Conservation (phyloP, 1,284 basidiomycete genomes). For the Cutaneotrichosporon spelunceum region DNA sequence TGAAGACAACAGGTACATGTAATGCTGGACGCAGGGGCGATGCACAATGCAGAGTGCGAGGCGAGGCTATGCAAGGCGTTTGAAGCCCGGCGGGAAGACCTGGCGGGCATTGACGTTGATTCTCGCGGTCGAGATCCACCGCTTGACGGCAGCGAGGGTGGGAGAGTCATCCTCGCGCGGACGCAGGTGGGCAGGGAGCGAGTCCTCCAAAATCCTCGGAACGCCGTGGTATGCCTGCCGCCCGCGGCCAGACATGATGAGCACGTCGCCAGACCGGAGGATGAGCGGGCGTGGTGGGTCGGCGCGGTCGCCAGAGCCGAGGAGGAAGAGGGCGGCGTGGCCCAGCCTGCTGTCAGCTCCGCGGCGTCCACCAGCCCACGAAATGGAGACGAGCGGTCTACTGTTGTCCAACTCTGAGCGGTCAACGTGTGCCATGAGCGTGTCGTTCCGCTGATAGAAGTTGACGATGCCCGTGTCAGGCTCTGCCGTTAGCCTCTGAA, state of each 20-base stretch:
- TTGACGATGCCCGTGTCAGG: conserved; percentile 93
- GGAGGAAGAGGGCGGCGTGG: conserved; percentile 78
- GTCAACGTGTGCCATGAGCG: conserved; percentile 90
- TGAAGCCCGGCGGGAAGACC: conserved; percentile 54
- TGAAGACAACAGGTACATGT: neutral
- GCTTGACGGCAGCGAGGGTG: conserved; percentile 56
- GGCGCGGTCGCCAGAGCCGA: conserved; percentile 76
- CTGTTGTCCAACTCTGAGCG: conserved; percentile 74
- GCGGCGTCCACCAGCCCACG: conserved; percentile 57
- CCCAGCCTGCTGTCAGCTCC: conserved; percentile 63
- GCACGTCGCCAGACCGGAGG: conserved; percentile 77
- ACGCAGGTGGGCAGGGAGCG: conserved; percentile 65
- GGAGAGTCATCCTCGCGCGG: conserved; percentile 31
- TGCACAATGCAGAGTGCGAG: neutral
- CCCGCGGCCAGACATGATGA: conserved; percentile 85
- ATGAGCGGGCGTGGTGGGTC: conserved; percentile 72
- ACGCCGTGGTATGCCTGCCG: conserved; percentile 86
- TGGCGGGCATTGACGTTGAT: conserved; percentile 89
- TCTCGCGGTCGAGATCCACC: conserved; percentile 52
- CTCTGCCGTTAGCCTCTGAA: conserved; percentile 11
- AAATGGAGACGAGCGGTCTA: conserved; percentile 80
- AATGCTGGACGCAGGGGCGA: neutral
- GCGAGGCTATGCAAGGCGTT: neutral
- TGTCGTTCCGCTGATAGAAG: conserved; percentile 79
- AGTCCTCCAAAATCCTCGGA: conserved; percentile 75